Percentiles rank a stretch among this genome's conserved stretches.
Conservation (phyloP, 108 stramenopile species). For the Mediolabrus comicus region DNA sequence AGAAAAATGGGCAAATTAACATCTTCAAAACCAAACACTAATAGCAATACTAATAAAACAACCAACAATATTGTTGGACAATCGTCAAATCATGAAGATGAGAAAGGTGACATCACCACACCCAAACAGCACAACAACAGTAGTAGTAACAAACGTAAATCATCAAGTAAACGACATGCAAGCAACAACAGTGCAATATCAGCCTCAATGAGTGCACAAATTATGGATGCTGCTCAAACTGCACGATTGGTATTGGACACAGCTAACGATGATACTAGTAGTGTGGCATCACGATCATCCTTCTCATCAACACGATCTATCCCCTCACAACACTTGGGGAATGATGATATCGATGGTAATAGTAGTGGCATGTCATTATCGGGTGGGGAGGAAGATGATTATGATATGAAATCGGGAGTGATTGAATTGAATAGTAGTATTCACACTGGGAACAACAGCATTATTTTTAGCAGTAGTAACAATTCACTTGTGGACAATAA, state of each 20-base stretch:
- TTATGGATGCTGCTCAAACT: constrained; percentile 27
- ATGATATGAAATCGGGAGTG: not conserved
- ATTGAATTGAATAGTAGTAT: not conserved
- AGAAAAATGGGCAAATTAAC: not conserved
- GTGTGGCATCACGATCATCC: not conserved
- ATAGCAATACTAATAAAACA: not conserved
- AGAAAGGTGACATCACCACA: not conserved
- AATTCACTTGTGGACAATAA: not conserved
- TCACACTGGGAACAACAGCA: not conserved
- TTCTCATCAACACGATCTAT: not conserved
- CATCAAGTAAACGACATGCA: not conserved
- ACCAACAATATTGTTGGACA: not conserved
- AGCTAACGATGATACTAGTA: not conserved
- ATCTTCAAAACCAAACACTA: not conserved
- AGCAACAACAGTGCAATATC: constrained; percentile 1
- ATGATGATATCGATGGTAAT: not conserved
- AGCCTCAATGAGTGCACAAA: constrained; percentile 12
- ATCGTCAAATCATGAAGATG: not conserved
- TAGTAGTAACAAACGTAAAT: not conserved
- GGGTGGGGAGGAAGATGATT: constrained; percentile 7
- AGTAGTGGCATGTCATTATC: not conserved
- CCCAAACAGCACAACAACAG: too few relatives aligned
- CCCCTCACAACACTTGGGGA: not conserved
- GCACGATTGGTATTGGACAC: constrained; percentile 25
- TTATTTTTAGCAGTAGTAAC: not conserved